Base-by-base conservation (phyloP, 2,329 filamentous ascomycete genomes). In the Magnaporthiopsis rhizophila region DNA sequence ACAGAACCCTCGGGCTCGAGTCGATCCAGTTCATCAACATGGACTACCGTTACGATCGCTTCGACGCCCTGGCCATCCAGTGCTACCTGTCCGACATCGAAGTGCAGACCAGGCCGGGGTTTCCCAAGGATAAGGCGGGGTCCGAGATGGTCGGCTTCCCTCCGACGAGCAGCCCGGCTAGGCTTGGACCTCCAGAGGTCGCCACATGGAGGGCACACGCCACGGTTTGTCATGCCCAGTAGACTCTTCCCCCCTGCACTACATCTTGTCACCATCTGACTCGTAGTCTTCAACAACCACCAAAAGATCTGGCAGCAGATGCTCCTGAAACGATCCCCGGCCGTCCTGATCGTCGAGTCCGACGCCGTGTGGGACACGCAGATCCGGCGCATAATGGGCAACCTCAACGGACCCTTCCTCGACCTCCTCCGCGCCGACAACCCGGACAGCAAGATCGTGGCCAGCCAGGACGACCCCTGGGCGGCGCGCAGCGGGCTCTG, bases 341-440 rank as follows among this genome's bases (percentile, higher is more conserved):
- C 71, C 4, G 65, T 70, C 50, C 64, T 74, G 18, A 67, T 73
- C 58, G 61, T 74, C 26, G 72, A 73, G 45, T 70, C 71, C 30
- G 72, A 73, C 63, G 71, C 71, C 12, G 68, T 67, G 9, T 73
- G 70, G 71, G 71, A 73, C 50, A 45, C 71, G 59, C 67, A 72
- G 50, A 45, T 72, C 26, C 69, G 70, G 6, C 65, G 66, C 26
- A 69, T 71, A 62, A 71, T 71, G 68, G 59, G 64, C 9, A 64
- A 64, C 50, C 62, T 71, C 8, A 71, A 70, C 65, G 60, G 66
- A 53, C 61, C 70, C 59, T 71, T 69, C 36, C 65, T 67, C 59
- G 56, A 68, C 28, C 67, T 69, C 30, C 64, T 69, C 9, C 61
- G 62, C 28, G 28, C 64, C n/a, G 65, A 68, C 61, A 65, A 67